Base-by-base conservation (phyloP, 768 basidiomycete genomes). In the Cyclocybe cylindracea region DNA sequence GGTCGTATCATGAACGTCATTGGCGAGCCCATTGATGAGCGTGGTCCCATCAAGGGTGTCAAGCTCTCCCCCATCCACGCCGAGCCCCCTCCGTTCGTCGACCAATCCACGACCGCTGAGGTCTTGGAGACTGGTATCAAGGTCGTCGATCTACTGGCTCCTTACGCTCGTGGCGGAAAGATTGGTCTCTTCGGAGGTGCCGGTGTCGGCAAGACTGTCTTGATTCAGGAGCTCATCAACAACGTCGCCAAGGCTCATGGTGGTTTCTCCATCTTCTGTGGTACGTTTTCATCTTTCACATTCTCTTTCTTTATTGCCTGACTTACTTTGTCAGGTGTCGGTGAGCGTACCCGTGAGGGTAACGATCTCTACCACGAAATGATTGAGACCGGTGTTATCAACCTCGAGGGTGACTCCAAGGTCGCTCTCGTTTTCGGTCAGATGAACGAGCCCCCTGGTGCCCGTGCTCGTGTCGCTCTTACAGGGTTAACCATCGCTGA, bases 1-100 rank as follows among this genome's bases (percentile, higher is more conserved):
- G 97, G 97, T 44, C 94, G 97, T 67, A 99, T 99, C 83, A 98
- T 99, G 94, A 99, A 98, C 76, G 97, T 99, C 75, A 98, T 99
- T 76, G 97, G 97, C 66, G 95, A 98, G 72, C 94, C 97, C 68
- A 98, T 99, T 71, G 97, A 99, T 75, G 95, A 98, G 74, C 94
- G 97, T 78, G 97, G 97, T 54, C 95, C 95, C 60, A 98, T 98
- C 79, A 89, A 91, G 75, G 96, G 94, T 69, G 93, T 88, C 74
- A 94, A 91, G 77, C 78, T 87, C 57, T 84, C 68, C 57, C 91
- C 96, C 63, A 99, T 99, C 70, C 97, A 99, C 76, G 91, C 94
- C 61, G 95, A 99, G 56, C 94, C 97, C 53, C 97, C 97, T 53
- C 72, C 91, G 34, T 99, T 98, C 79, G 92, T 98, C 57, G 96